phyloP scores from a whole-genome alignment of 169 alveolate species.

The Babesia sp. region DNA sequence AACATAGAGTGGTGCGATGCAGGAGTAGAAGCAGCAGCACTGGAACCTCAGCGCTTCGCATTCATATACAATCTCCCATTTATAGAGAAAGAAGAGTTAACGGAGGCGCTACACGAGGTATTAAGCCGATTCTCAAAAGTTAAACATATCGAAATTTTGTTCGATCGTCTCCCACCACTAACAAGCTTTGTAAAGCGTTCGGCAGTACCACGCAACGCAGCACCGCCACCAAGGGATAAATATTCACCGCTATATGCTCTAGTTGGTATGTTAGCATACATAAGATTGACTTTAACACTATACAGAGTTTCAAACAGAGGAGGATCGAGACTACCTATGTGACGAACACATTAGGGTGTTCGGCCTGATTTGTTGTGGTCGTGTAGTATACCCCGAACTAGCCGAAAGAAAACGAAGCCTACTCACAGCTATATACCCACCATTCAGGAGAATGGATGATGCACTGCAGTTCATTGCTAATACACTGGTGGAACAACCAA shows the following conservation, averaged over 20 bases:
- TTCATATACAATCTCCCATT: constrained; percentile 63
- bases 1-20: constrained; percentile 61
- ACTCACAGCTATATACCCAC: constrained; percentile 54
- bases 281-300: neutral
- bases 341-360: constrained; percentile 45
- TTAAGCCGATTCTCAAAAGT: constrained; percentile 33
- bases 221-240: constrained; percentile 56
- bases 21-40: constrained; percentile 6
- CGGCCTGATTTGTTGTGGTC: constrained; percentile 54
- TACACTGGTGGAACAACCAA: constrained; percentile 42
- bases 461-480: constrained; percentile 64
- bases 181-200: constrained; percentile 24
- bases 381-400: constrained; percentile 62
- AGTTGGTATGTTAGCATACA: constrained; percentile 33
- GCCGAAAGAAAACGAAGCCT: constrained; percentile 60
- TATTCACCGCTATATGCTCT: constrained; percentile 65
- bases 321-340: constrained; percentile 42
- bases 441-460: constrained; percentile 48
- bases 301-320: constrained; percentile 43
- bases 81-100: constrained; percentile 35
- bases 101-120: constrained; percentile 14
- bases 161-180: constrained; percentile 61
- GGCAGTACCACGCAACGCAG: constrained; percentile 8
- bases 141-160: constrained; percentile 21
- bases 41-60: constrained; percentile 46